Evolutionary conservation across 2,329 filamentous ascomycete genomes (phyloP).

Genomic region (Alternaria sp.): DNA sequence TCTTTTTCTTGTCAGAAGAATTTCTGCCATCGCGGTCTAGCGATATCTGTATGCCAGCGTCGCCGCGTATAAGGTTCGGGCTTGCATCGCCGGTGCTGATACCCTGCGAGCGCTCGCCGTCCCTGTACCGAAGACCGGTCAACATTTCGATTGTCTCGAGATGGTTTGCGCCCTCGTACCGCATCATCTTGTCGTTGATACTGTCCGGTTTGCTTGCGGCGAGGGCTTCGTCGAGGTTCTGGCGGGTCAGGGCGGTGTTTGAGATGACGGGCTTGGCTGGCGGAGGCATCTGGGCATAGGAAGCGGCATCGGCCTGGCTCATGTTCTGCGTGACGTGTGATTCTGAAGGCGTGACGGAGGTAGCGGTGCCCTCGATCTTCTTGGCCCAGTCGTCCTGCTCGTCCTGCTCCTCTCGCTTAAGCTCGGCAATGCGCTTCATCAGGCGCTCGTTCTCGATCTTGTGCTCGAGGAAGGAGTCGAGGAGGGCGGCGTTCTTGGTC

Average conservation of each 20-base stretch:
- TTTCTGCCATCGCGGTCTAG: conserved; percentile 76
- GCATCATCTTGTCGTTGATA: conserved; percentile 84
- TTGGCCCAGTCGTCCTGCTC: conserved; percentile 74
- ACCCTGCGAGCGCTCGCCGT: conserved; percentile 87
- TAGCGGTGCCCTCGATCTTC: conserved; percentile 59
- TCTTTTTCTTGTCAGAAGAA: conserved; percentile 82
- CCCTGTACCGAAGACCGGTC: conserved; percentile 85
- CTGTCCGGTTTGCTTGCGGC: conserved; percentile 75
- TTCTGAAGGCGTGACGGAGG: conserved; percentile 55
- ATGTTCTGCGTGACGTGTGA: conserved; percentile 52
- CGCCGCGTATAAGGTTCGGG: conserved; percentile 82
- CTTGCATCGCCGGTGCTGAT: conserved; percentile 87
- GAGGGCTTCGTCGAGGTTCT: conserved; percentile 79
- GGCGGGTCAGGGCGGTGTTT: conserved; percentile 76
- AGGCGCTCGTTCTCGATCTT: conserved; percentile 95
- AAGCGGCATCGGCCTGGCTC: conserved; percentile 44
- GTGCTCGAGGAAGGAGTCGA: conserved; percentile 95
- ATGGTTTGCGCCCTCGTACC: conserved; percentile 76
- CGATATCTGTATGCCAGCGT: conserved; percentile 85
- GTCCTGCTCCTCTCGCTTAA: conserved; percentile 85
- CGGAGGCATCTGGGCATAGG: conserved; percentile 69
- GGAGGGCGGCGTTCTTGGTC: conserved; percentile 81
- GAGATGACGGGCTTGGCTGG: conserved; percentile 69
- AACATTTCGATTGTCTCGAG: conserved; percentile 92
- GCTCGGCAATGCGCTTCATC: conserved; percentile 81